A percentile compares a stretch with the other conserved stretches of the same genome.
phyloP scores from a whole-genome alignment of 345 rosid genomes.

The Citrus reticulata region DNA sequence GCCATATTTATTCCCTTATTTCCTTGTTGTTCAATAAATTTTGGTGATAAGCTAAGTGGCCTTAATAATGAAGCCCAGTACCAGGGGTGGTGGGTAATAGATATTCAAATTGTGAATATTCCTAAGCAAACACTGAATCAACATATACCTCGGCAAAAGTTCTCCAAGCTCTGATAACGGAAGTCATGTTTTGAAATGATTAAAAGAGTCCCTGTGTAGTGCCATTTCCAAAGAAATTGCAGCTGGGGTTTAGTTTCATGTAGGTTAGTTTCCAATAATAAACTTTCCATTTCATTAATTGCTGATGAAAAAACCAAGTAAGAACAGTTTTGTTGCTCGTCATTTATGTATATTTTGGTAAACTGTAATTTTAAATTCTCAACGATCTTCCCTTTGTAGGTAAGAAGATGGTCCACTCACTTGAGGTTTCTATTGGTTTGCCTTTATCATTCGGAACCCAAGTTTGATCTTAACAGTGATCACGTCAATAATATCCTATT shows the following conservation, averaged over 20 bases:
- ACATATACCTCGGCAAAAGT: neutral
- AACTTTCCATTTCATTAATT: neutral
- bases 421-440: neutral
- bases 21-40: constrained; percentile 4
- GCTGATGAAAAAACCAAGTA: neutral
- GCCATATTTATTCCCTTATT: constrained; percentile 1
- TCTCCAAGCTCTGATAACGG: neutral
- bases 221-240: neutral
- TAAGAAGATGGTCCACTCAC: neutral
- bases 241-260: neutral
- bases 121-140: neutral
- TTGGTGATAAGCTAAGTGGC: neutral
- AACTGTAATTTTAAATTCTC: neutral
- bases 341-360: no score
- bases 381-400: no score
- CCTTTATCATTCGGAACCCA: neutral
- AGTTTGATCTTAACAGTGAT: neutral
- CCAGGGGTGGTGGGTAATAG: neutral
- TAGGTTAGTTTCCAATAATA: neutral
- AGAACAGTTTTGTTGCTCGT: neutral
- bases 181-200: neutral
- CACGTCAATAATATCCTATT: no score
- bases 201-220: neutral
- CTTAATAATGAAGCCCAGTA: neutral
- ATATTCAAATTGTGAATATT: neutral